Conservation (phyloP, 345 rosid genomes). For the Reutealis trisperma region DNA sequence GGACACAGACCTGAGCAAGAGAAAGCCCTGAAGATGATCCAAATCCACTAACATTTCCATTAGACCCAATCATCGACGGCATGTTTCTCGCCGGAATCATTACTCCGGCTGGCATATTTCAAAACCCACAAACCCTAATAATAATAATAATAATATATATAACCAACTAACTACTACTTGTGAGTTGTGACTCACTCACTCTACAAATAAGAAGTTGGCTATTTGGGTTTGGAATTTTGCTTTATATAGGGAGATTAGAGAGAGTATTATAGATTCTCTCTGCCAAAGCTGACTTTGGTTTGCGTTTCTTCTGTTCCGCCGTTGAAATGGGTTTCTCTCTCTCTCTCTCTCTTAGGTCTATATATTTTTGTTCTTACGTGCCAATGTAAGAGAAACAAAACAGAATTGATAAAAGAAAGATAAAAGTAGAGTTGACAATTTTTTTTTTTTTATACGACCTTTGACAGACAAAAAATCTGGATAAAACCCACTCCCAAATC, state of each 20-base stretch:
- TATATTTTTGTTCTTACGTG: conserved; percentile 16
- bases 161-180: no score
- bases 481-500: conserved; percentile 2
- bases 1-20: conserved; percentile 50
- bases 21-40: conserved; percentile 56
- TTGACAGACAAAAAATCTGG: conserved; percentile 24
- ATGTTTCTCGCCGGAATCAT: conserved; percentile 64
- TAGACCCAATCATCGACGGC: conserved; percentile 47
- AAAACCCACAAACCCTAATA: conserved; percentile 30
- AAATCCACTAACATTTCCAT: conserved; percentile 43
- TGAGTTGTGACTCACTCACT: background rate
- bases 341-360: background rate
- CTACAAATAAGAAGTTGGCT: background rate
- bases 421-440: conserved; percentile 27
- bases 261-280: background rate
- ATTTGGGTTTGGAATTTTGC: background rate
- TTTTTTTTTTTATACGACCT: conserved; percentile 17
- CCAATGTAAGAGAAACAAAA: conserved; percentile 21
- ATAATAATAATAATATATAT: no score
- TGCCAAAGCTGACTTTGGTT: conserved; percentile 13
- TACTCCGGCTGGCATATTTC: conserved; percentile 58
- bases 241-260: background rate
- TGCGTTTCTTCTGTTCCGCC: background rate
- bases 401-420: background rate
- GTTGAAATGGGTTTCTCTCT: conserved; percentile 16